Conservation (phyloP, 2,329 filamentous ascomycete genomes). For the Exophiala viscosa region DNA sequence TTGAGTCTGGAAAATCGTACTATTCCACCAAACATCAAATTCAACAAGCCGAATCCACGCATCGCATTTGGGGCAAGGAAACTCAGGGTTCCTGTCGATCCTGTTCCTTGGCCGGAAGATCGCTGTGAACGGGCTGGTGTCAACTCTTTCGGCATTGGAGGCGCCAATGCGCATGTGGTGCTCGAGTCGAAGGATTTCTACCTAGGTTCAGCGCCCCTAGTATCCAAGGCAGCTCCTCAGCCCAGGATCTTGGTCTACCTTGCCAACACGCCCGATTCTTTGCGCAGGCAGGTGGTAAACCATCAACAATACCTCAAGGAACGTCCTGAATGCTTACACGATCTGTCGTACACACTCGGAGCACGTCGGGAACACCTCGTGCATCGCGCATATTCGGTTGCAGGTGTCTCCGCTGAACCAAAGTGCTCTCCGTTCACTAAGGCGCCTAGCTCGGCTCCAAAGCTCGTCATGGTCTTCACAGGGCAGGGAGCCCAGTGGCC, state of each 20-base stretch:
- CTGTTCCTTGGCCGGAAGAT: conserved; percentile 10
- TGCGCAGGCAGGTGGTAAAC: neutral
- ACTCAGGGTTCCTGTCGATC: neutral
- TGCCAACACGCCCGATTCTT: neutral
- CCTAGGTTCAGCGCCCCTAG: neutral
- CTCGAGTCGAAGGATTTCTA: conserved; percentile 26
- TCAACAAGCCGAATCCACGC: conserved; percentile 32
- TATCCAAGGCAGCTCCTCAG: neutral
- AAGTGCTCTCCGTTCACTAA: neutral
- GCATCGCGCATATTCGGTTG: conserved; percentile 1
- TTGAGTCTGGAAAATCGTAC: conserved; percentile 25
- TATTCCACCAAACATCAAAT: conserved; percentile 32
- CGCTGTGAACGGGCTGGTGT: conserved; percentile 31
- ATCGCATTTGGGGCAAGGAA: conserved; percentile 21
- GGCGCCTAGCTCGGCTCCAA: neutral
- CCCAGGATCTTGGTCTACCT: neutral
- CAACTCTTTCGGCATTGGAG: conserved; percentile 37
- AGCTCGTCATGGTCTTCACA: conserved; percentile 33
- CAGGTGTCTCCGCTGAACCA: neutral
- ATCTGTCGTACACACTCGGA: conserved; percentile 15
- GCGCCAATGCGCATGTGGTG: conserved; percentile 35
- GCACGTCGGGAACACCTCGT: conserved; percentile 6
- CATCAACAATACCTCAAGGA: neutral
- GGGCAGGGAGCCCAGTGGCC: conserved; percentile 39
- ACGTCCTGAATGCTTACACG: neutral